Evolutionary conservation across 2,329 filamentous ascomycete species (phyloP), one percentile per base, ranked within the genome.

Genomic region (Fonsecaea monophora): DNA sequence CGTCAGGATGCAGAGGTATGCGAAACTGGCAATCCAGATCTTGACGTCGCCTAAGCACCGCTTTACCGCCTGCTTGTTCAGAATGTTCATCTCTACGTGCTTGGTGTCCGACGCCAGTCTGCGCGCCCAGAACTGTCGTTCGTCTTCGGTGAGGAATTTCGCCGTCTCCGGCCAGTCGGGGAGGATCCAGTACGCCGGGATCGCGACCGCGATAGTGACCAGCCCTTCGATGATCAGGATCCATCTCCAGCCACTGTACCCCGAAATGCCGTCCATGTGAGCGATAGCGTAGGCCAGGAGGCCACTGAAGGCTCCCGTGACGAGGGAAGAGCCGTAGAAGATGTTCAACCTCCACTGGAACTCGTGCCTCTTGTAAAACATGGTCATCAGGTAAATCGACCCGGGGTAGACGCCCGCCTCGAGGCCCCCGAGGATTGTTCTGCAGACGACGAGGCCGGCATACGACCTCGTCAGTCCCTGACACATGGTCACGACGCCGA

Each of bases 201-300:
- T 32, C 3, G 72, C 73, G 9, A 74, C 54, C 6, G 71, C 56
- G 30, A 75, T 69, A 7, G 76, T 74, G 18, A 75, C 68, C 10
- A 76, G 18, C 4, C n/a, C 71, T 66, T 78, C 76, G 35, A 78
- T 71, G 63, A 78, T 78, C 68, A 78, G 78, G 53, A 78, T 76
- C 75, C 76, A 78, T 54, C 74, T 81, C 60, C 70, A 70, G 18
- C 62, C 66, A 12, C 18, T 32, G 38, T 69, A 65, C 10, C 71
- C 67, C 4, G 34, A 48, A 5, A 63, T 37, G 3, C 83, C 83
- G 59, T 83, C 78, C 80, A 86, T 83, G 73, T 82, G 80, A 73
- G 79, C 79, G 40, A 86, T 84, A 1, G 74, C 83, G 68, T 78
- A 84, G 1, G 84, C 84, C 0, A 86, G 74, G n/a, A 86, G 73